Evolutionary conservation across 768 basidiomycete genomes (phyloP).

Genomic region (Dacryopinax spathularia): DNA sequence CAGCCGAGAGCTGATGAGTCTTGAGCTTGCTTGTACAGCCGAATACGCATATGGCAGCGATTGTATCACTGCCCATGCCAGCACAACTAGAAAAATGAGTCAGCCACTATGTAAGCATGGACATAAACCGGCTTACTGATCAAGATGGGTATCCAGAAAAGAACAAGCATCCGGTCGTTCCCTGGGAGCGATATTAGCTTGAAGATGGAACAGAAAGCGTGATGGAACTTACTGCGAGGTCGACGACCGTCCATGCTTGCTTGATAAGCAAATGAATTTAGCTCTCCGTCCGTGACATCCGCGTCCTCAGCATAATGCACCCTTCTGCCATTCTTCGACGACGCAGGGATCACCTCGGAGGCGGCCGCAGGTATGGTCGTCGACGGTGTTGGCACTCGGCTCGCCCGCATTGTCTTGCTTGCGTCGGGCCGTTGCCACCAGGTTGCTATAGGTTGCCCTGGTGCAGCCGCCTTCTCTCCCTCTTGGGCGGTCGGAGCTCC

Average conservation of each 20-base stretch:
- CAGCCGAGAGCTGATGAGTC: neutral
- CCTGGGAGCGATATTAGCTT: slow-evolving; percentile 6
- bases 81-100: slow-evolving; percentile 12
- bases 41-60: neutral
- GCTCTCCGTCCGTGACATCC: slow-evolving; percentile 48
- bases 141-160: slow-evolving; percentile 79
- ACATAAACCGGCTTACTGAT: slow-evolving; percentile 40
- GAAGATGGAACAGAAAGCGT: neutral
- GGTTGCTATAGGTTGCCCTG: neutral
- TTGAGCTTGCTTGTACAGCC: neutral
- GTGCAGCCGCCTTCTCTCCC: neutral
- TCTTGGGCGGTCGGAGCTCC: neutral
- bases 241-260: slow-evolving; percentile 58
- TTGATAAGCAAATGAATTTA: slow-evolving; percentile 52
- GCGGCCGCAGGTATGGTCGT: slow-evolving; percentile 16
- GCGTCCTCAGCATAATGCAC: slow-evolving; percentile 36
- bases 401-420: slow-evolving; percentile 7
- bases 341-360: neutral
- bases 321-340: slow-evolving; percentile 20
- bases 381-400: slow-evolving; percentile 9
- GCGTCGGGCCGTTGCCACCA: slow-evolving; percentile 11
- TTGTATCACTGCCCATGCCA: slow-evolving; percentile 12
- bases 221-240: slow-evolving; percentile 17
- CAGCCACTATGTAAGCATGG: neutral
- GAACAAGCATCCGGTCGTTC: slow-evolving; percentile 74